Conservation (phyloP, 306 rosid genomes). For the Abrus precatorius region DNA sequence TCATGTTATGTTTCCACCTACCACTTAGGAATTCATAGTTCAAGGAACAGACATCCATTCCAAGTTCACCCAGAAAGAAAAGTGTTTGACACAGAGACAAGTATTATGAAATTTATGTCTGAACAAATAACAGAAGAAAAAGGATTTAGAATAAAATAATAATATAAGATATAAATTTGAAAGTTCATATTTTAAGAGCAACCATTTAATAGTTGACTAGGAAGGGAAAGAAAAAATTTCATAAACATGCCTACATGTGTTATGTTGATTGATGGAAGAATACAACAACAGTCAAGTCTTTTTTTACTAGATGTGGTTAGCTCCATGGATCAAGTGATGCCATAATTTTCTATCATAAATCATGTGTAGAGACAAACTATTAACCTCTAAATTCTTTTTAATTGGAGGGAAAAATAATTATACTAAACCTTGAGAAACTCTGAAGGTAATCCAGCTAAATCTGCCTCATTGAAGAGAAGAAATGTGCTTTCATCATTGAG, state of each 20-base stretch:
- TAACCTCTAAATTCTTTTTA: not conserved
- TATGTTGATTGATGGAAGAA: constrained; percentile 15
- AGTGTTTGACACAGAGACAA: not conserved
- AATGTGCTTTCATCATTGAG: constrained; percentile 69
- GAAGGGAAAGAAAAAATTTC: constrained; percentile 1
- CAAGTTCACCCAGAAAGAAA: constrained; percentile 1
- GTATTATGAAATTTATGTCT: not conserved
- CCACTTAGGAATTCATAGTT: constrained; percentile 17
- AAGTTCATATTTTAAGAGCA: constrained; percentile 18
- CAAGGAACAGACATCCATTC: constrained; percentile 44
- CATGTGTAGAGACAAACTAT: not conserved
- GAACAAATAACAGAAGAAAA: constrained; percentile 7
- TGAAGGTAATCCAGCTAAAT: constrained; percentile 85
- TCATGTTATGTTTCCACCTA: not conserved
- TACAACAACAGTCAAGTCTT: not conserved
- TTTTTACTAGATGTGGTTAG: not conserved
- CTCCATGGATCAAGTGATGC: not conserved
- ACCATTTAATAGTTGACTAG: constrained; percentile 37
- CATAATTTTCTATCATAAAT: not conserved
- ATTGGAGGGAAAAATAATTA: constrained; percentile 22
- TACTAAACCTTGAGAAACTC: constrained; percentile 79
- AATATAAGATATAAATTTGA: constrained; percentile 40
- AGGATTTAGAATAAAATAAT: constrained; percentile 19
- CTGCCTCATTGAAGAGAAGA: constrained; percentile 70
- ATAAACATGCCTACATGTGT: constrained; percentile 40